Evolutionary conservation across 345 rosid species (phyloP).

Genomic region (Populus nigra): DNA sequence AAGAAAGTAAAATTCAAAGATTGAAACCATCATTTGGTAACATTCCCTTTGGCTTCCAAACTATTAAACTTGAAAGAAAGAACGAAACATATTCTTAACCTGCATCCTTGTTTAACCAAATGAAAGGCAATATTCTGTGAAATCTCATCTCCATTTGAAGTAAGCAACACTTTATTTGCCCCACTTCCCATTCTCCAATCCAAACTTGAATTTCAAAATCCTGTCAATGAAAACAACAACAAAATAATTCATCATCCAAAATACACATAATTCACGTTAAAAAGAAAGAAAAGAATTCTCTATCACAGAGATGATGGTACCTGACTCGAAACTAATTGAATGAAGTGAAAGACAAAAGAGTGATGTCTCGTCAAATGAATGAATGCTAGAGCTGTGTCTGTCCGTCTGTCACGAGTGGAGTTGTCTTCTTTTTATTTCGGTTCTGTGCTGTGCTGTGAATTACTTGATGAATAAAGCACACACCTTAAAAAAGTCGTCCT

Average conservation of each 20-base stretch:
- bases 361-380: background rate
- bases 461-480: too few species aligned
- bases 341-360: background rate
- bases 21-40: background rate
- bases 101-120: constrained; percentile 76
- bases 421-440: background rate
- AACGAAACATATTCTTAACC: constrained; percentile 33
- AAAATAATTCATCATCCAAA: background rate
- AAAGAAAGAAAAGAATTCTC: background rate
- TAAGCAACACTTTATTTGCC: constrained; percentile 68
- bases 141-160: constrained; percentile 74
- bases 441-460: too few species aligned
- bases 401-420: too few species aligned
- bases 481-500: too few species aligned
- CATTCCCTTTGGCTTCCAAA: background rate
- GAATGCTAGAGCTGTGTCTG: too few species aligned
- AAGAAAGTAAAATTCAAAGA: background rate
- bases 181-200: constrained; percentile 40
- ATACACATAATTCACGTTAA: background rate
- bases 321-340: background rate
- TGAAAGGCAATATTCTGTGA: constrained; percentile 65
- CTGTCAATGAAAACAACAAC: background rate
- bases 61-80: background rate
- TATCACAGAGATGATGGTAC: background rate
- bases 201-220: background rate